A percentile compares a stretch with the other conserved stretches of the same genome.
Conservation (phyloP, 2,329 filamentous ascomycete genomes). For the Cladophialophora carrionii region DNA sequence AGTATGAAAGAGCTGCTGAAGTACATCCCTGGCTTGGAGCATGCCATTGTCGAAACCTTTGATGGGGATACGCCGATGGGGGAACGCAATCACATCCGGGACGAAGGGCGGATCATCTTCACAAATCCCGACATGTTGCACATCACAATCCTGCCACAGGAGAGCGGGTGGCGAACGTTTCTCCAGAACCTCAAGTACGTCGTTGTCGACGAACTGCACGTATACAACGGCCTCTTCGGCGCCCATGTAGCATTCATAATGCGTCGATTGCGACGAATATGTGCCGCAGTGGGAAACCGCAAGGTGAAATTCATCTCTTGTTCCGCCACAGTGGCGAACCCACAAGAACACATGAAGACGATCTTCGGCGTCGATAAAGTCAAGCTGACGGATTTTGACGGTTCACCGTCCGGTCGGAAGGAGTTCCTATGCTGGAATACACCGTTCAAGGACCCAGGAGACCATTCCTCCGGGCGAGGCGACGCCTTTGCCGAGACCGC, state of each 20-base stretch:
- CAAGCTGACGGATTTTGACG: slow-evolving; percentile 82
- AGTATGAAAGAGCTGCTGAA: slow-evolving; percentile 82
- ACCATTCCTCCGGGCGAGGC: slow-evolving; percentile 83
- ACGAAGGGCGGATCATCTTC: slow-evolving; percentile 90
- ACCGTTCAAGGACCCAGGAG: slow-evolving; percentile 84
- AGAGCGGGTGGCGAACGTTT: slow-evolving; percentile 85
- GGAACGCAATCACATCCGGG: slow-evolving; percentile 76
- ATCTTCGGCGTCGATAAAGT: slow-evolving; percentile 90
- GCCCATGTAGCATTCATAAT: slow-evolving; percentile 95
- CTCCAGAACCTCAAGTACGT: slow-evolving; percentile 88
- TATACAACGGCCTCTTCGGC: slow-evolving; percentile 93
- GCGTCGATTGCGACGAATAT: slow-evolving; percentile 82
- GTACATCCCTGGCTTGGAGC: slow-evolving; percentile 77
- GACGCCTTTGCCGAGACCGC: slow-evolving; percentile 85
- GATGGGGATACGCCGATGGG: slow-evolving; percentile 90
- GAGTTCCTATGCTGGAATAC: slow-evolving; percentile 99
- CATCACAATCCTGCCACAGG: slow-evolving; percentile 87
- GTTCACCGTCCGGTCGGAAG: slow-evolving; percentile 87
- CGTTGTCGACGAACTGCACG: slow-evolving; percentile 88
- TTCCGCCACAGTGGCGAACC: slow-evolving; percentile 94
- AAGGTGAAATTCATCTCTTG: slow-evolving; percentile 90
- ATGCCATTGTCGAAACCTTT: slow-evolving; percentile 84
- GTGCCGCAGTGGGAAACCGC: slow-evolving; percentile 84
- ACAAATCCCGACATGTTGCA: slow-evolving; percentile 99
- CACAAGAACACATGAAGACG: slow-evolving; percentile 84